Evolutionary conservation across 2,329 filamentous ascomycete genomes (phyloP).

Genomic region (Pezizomycotina sp.): DNA sequence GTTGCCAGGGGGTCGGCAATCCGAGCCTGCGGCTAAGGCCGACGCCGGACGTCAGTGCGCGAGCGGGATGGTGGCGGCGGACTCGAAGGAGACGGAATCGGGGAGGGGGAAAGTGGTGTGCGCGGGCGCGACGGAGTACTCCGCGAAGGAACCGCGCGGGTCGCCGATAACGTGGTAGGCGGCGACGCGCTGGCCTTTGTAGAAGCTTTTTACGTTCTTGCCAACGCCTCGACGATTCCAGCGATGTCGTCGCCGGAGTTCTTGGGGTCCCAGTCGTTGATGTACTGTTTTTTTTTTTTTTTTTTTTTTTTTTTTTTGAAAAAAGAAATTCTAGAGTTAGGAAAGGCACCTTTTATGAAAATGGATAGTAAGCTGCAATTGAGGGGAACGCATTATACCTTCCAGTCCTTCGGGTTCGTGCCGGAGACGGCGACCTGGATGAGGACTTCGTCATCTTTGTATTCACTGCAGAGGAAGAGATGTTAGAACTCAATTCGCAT

Average conservation of each 20-base stretch:
- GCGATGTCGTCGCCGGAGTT: slow-evolving; percentile 42
- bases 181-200: slow-evolving; percentile 40
- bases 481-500: too few relatives aligned
- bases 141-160: slow-evolving; percentile 26
- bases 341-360: not conserved
- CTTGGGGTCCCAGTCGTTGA: slow-evolving; percentile 14
- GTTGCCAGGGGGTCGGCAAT: slow-evolving; percentile 37
- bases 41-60: slow-evolving; percentile 38
- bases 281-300: slow-evolving; percentile 1
- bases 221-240: slow-evolving; percentile 41
- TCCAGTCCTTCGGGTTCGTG: slow-evolving; percentile 35
- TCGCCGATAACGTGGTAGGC: slow-evolving; percentile 34
- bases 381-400: slow-evolving; percentile 8
- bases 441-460: slow-evolving; percentile 30
- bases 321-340: not conserved
- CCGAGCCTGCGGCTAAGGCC: slow-evolving; percentile 35
- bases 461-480: too few relatives aligned
- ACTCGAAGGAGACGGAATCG: slow-evolving; percentile 30
- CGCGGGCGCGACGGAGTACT: slow-evolving; percentile 32
- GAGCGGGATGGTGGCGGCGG: slow-evolving; percentile 41
- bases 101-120: slow-evolving; percentile 34
- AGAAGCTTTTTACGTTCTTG: slow-evolving; percentile 40
- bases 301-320: not conserved
- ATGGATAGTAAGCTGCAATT: not conserved
- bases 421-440: slow-evolving; percentile 33